A percentile compares a stretch with the other conserved stretches of the same genome.
These are phyloP conservation scores for Auricularia heimuer DNA, from an alignment of 768 basidiomycete species.

Conservation along the genomic window DNA sequence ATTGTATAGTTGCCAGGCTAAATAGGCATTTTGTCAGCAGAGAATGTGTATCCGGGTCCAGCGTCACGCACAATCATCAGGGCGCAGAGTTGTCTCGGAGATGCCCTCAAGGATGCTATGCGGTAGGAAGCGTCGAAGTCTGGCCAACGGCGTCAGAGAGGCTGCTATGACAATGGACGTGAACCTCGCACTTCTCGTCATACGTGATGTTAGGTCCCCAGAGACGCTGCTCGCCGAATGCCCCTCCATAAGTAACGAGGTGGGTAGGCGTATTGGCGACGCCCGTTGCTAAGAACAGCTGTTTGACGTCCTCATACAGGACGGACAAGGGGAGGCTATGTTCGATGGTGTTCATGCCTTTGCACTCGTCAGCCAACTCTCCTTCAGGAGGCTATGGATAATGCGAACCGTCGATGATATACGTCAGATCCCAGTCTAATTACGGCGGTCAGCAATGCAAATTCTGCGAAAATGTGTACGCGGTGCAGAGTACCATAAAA, in stretches of 20 bases:
- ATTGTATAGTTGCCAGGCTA: slow-evolving; percentile 57
- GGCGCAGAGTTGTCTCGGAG: slow-evolving; percentile 52
- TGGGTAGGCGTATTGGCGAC: slow-evolving; percentile 69
- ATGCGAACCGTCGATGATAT: slow-evolving; percentile 56
- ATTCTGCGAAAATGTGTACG: too few relatives aligned
- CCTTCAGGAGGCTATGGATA: too few relatives aligned
- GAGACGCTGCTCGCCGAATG: slow-evolving; percentile 53
- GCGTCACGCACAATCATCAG: slow-evolving; percentile 40
- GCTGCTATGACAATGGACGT: neutral
- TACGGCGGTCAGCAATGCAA: slow-evolving; percentile 27
- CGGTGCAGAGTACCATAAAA: too few relatives aligned
- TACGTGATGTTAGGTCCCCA: slow-evolving; percentile 61
- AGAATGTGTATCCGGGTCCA: too few relatives aligned
- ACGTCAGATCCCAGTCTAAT: slow-evolving; percentile 68
- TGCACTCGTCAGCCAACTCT: too few relatives aligned
- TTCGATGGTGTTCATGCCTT: slow-evolving; percentile 71
- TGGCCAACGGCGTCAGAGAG: slow-evolving; percentile 15
- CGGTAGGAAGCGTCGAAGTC: slow-evolving; percentile 51
- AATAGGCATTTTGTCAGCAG: too few relatives aligned
- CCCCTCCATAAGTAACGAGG: slow-evolving; percentile 69
- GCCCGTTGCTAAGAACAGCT: slow-evolving; percentile 53
- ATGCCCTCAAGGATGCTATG: slow-evolving; percentile 55
- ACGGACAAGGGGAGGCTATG: slow-evolving; percentile 56
- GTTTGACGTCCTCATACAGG: slow-evolving; percentile 58
- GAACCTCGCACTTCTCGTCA: slow-evolving; percentile 46